Evolutionary conservation across 768 basidiomycete species (phyloP).

Genomic region (Rhodotorula paludigena): DNA sequence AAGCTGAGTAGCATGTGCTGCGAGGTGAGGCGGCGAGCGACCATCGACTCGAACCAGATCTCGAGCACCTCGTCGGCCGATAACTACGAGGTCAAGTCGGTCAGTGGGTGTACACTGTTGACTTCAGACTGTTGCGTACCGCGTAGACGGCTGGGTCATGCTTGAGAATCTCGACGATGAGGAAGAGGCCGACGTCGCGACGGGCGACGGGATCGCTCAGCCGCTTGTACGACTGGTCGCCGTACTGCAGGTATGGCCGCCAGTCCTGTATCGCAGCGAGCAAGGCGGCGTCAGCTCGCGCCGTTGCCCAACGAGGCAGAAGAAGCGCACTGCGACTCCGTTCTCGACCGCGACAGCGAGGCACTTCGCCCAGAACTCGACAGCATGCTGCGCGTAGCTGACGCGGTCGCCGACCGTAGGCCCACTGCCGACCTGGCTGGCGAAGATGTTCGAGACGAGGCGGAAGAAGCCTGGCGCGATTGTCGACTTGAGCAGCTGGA

Average conservation of each 20-base stretch:
- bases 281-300: background rate
- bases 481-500: constrained; percentile 54
- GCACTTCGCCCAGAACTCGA: constrained; percentile 71
- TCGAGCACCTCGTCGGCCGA: constrained; percentile 37
- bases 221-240: constrained; percentile 57
- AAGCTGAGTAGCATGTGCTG: constrained; percentile 34
- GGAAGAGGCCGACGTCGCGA: constrained; percentile 60
- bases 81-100: constrained; percentile 2
- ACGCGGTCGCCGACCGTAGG: constrained; percentile 19
- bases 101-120: too few species aligned
- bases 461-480: constrained; percentile 58
- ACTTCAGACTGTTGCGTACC: background rate
- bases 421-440: constrained; percentile 36
- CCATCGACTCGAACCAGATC: constrained; percentile 41
- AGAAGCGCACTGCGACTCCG: constrained; percentile 49
- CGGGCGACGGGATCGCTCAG: constrained; percentile 56
- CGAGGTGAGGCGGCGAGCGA: constrained; percentile 34
- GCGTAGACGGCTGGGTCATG: constrained; percentile 26
- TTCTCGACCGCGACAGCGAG: constrained; percentile 60
- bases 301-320: background rate
- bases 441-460: constrained; percentile 54
- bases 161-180: constrained; percentile 47
- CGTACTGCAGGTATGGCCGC: constrained; percentile 57
- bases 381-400: constrained; percentile 56
- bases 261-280: constrained; percentile 54